phyloP scores from a whole-genome alignment of 2,329 filamentous ascomycete species.

The Ascochyta fabae region DNA sequence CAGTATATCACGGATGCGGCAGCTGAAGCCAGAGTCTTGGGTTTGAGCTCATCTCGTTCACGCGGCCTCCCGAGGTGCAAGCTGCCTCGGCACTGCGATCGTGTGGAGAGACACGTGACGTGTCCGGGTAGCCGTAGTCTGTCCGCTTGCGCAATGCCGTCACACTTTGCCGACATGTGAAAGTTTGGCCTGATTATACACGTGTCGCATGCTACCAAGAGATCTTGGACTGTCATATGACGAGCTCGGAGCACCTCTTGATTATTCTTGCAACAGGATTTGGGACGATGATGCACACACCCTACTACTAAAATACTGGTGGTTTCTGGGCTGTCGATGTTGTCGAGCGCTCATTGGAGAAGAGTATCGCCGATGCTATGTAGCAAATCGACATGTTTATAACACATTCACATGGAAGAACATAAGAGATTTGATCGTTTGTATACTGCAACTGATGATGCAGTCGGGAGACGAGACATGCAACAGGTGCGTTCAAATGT shows the following conservation, averaged over 20 bases:
- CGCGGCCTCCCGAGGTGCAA: conserved; percentile 17
- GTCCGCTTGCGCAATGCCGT: background rate
- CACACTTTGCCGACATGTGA: conserved; percentile 15
- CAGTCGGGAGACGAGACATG: too few species aligned
- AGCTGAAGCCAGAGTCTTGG: conserved; percentile 17
- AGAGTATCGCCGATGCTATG: background rate
- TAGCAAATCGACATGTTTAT: background rate
- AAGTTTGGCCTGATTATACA: background rate
- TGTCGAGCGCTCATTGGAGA: background rate
- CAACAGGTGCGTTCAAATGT: too few species aligned
- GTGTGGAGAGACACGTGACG: conserved; percentile 17
- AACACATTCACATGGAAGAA: background rate
- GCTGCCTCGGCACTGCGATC: conserved; percentile 13
- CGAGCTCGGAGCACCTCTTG: background rate
- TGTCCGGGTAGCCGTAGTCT: conserved; percentile 10
- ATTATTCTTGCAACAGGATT: background rate
- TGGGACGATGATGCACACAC: background rate
- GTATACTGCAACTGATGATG: too few species aligned
- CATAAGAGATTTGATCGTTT: background rate
- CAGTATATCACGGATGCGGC: conserved; percentile 3
- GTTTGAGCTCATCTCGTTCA: conserved; percentile 16
- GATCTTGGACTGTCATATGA: background rate
- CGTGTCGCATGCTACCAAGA: conserved; percentile 4
- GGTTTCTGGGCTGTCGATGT: too few species aligned
- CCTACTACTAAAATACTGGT: background rate